Conservation (phyloP, 768 basidiomycete genomes). For the Pholiota microspora region DNA sequence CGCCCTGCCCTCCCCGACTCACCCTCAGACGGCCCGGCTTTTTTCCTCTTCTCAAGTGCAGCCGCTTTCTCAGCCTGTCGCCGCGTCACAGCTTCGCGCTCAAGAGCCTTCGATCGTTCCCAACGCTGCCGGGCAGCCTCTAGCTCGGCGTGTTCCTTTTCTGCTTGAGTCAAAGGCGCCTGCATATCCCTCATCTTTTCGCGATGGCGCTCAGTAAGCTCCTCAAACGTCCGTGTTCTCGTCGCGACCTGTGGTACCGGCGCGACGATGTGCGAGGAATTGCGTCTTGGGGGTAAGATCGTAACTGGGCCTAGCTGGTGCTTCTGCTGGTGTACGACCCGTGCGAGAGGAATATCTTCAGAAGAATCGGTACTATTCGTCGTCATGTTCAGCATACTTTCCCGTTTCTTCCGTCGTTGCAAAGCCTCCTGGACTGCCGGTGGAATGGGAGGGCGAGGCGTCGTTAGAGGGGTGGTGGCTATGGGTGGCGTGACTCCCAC, state of each 20-base stretch:
- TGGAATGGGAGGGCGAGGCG: conserved; percentile 52
- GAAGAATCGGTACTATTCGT: conserved; percentile 39
- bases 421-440: conserved; percentile 77
- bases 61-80: conserved; percentile 72
- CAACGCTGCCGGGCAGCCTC: conserved; percentile 77
- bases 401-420: conserved; percentile 65
- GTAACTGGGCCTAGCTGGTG: conserved; percentile 31
- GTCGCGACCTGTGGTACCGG: conserved; percentile 51
- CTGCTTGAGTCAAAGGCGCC: conserved; percentile 77
- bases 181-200: conserved; percentile 83
- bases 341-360: conserved; percentile 48
- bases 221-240: conserved; percentile 78
- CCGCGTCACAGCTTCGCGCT: conserved; percentile 71
- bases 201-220: conserved; percentile 81
- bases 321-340: conserved; percentile 28
- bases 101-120: conserved; percentile 73
- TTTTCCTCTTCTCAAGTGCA: conserved; percentile 51
- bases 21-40: conserved; percentile 31
- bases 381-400: conserved; percentile 56
- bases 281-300: conserved; percentile 47
- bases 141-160: conserved; percentile 74
- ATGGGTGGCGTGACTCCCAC: conserved; percentile 81
- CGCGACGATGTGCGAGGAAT: conserved; percentile 33
- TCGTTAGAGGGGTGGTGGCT: conserved; percentile 34
- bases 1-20: conserved; percentile 23